Evolutionary conservation across 345 rosid species (phyloP), one percentile per base, ranked within the genome.

Genomic region (Gossypium ekmanianum): DNA sequence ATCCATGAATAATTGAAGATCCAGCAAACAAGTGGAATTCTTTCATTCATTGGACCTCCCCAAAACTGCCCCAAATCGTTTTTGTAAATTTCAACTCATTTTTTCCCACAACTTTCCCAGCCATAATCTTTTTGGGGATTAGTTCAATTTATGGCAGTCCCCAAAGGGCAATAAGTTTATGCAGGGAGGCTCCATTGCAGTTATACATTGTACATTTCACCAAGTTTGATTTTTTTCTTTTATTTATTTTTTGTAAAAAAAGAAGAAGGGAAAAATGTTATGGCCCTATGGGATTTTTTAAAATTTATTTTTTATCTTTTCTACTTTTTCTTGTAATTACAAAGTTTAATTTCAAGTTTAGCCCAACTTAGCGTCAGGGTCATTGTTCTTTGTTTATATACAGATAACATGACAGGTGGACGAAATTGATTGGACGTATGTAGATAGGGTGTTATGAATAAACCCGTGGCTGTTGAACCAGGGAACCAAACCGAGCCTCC

Each of bases 381-480:
- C 43, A 16, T 64, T 24, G 22, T 18, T 22, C 34, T 18, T 12
- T 47, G 71, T 74, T 45, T 22, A 47, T 8, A 13, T 68, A 18
- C 54, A 75, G 89, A 88, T 87, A 39, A 73, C 16, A 50, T 56
- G 81, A 78, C 91, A 94, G 91, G 92, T 94, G 97, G 89, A 79
- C 2, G 9, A 51, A 75, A 1, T 0, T 57, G 81, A 77, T 90
- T 88, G 97, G 98, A n/a, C 41, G 2, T 9, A 14, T 69, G 52
- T 54, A 68, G 97, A 87, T 55, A 55, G 22, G 57, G 20, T 34
- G 39, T 34, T 34, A 34, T 34, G 39, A 34, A 4, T 34, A 6
- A 34, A 34, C 39, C 39, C 39, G 6, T 34, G 6, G 39, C 39
- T 34, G 39, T 34, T 34, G 39, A 34, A 4, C 6, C 6, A 29